phyloP scores from a whole-genome alignment of 306 rosid genomes.

The Parietaria judaica region DNA sequence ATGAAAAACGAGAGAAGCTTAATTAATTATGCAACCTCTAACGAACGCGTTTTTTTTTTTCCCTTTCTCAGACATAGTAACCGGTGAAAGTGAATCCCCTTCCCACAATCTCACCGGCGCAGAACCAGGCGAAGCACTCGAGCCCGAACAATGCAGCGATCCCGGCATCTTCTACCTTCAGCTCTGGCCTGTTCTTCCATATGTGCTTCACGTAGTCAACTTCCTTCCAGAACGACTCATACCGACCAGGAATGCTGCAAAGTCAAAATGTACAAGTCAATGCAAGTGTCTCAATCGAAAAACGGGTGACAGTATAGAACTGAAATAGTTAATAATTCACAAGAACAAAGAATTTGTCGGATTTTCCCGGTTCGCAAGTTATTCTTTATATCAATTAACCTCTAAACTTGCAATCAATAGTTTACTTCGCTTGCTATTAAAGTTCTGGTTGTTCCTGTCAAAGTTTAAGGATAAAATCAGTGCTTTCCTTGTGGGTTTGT shows the following conservation, averaged over 20 bases:
- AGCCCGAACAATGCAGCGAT: conserved; percentile 88
- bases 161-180: conserved; percentile 87
- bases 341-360: background rate
- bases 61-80: conserved; percentile 47
- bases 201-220: conserved; percentile 63
- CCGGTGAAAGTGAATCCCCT: conserved; percentile 91
- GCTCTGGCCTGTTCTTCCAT: conserved; percentile 69
- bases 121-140: conserved; percentile 79
- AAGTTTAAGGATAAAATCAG: no score
- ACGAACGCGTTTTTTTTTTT: conserved; percentile 8
- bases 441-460: no score
- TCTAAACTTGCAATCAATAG: no score
- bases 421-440: no score
- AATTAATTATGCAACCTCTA: conserved; percentile 27
- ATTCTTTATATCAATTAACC: no score
- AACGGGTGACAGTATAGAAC: background rate
- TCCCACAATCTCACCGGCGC: conserved; percentile 79
- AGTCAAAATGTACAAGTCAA: background rate
- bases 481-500: no score
- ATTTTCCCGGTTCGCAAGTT: no score
- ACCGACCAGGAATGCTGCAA: conserved; percentile 69
- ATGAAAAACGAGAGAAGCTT: conserved; percentile 23
- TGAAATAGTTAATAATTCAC: background rate
- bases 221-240: conserved; percentile 69
- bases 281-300: background rate